Conservation (phyloP, 208 protist species). For the Crithidia bombi region DNA sequence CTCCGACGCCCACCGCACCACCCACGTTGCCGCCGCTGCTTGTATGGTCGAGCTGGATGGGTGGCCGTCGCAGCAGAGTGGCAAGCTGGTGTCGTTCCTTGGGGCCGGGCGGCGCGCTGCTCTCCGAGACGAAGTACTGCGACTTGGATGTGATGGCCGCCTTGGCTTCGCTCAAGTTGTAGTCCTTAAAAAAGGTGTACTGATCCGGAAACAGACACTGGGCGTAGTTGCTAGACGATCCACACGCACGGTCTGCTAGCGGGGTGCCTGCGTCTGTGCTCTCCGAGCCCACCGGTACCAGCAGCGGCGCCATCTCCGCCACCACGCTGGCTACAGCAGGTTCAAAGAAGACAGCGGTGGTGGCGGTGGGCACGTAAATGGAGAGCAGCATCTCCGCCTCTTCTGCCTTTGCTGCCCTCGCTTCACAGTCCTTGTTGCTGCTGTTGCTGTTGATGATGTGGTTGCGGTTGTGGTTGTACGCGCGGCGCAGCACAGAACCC, state of each 20-base stretch:
- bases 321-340: constrained; percentile 13
- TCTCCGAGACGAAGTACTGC: constrained; percentile 57
- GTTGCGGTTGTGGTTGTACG: no score
- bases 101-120: constrained; percentile 56
- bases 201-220: constrained; percentile 40
- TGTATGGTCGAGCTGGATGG: constrained; percentile 61
- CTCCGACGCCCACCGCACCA: constrained; percentile 1
- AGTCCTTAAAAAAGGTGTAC: constrained; percentile 48
- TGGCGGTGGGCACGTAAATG: constrained; percentile 55
- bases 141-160: constrained; percentile 64
- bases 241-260: neutral
- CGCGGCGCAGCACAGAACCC: no score
- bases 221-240: constrained; percentile 7
- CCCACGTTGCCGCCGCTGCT: constrained; percentile 11
- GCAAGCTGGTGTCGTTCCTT: constrained; percentile 69
- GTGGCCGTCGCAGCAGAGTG: constrained; percentile 53
- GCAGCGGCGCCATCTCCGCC: constrained; percentile 2
- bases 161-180: constrained; percentile 75
- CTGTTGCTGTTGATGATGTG: neutral
- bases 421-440: no score
- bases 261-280: neutral
- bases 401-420: neutral
- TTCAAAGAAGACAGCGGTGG: constrained; percentile 38
- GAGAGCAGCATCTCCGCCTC: constrained; percentile 23
- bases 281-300: neutral